Evolutionary conservation across 441 rosid species (phyloP), one percentile per base, ranked within the genome.

Genomic region (Cnidoscolus chayamansa): DNA sequence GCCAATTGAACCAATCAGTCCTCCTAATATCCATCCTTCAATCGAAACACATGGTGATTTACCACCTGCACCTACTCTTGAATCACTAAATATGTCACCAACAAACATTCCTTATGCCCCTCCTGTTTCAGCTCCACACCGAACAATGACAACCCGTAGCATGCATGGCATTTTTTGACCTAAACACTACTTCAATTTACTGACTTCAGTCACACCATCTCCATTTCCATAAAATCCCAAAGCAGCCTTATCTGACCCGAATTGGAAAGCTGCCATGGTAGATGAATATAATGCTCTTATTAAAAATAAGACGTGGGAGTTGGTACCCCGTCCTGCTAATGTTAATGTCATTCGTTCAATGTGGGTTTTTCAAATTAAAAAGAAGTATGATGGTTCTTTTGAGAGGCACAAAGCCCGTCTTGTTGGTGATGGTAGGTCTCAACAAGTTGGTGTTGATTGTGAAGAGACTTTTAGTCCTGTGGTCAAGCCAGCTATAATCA

Each of bases 241-340:
- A 59, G 63, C 7, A 10, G 63, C 63, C 0, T 12, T 32, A 1
- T 59, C 16, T 30, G 63, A 59, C 7, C 45, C 16, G 17, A 59
- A 59, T 59, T 30, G 63, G 45, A 59, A 59, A 30, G 40, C n/a
- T 10, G 63, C 63, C 8, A 59, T 30, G 8, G 7, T 56, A 1
- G 43, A 59, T 59, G 63, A 59, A 59, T 59, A 1, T 31, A 32
- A 59, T 59, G 43, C 63, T 59, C 63, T 59, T 59, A 59, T 59
- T 59, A 59, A 19, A 56, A 25, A 25, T 25, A 25, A 25, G 25
- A 25, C 25, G 25, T 25, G 25, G 25, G 25, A 25, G 25, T 25
- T 59, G 8, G 63, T 59, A 10, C 63, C 43, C 6, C 63, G 17
- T 59, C 63, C 63, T 10, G 0, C 37, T 32, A 30, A 59, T 59